Conservation (phyloP, 345 rosid species). For the Aurinia saxatilis region DNA sequence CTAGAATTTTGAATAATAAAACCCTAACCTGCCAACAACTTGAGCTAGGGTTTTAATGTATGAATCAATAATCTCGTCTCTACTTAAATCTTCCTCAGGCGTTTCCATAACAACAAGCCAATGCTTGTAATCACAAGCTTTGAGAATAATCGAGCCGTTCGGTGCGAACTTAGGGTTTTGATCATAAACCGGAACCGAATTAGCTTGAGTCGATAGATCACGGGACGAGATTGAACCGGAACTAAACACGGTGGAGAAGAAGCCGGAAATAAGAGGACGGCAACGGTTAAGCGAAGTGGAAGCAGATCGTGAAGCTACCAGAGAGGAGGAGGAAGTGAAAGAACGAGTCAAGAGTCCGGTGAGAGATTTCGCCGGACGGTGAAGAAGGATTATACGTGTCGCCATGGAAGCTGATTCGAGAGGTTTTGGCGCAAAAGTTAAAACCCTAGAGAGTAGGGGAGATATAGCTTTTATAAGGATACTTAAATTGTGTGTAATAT, state of each 20-base stretch:
- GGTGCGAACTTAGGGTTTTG: constrained; percentile 68
- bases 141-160: constrained; percentile 63
- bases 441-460: not conserved
- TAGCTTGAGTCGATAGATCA: constrained; percentile 31
- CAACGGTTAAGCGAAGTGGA: not conserved
- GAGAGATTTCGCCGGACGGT: constrained; percentile 25
- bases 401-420: constrained; percentile 28
- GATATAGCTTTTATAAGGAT: too few relatives aligned
- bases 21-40: constrained; percentile 69
- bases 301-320: not conserved
- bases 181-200: constrained; percentile 50
- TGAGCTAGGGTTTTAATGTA: constrained; percentile 60
- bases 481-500: too few relatives aligned
- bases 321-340: constrained; percentile 6
- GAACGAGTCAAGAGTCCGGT: not conserved
- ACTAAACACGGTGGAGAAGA: not conserved
- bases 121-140: constrained; percentile 74
- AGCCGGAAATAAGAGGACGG: not conserved
- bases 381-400: constrained; percentile 25
- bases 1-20: not conserved
- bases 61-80: constrained; percentile 63
- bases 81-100: constrained; percentile 43
- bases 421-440: not conserved
- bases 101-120: constrained; percentile 70
- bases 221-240: not conserved